Percentiles rank a stretch among this genome's conserved stretches.
These are phyloP conservation scores for Madurella mycetomatis DNA, from an alignment of 2,329 filamentous ascomycete genomes.

Conservation along the genomic window DNA sequence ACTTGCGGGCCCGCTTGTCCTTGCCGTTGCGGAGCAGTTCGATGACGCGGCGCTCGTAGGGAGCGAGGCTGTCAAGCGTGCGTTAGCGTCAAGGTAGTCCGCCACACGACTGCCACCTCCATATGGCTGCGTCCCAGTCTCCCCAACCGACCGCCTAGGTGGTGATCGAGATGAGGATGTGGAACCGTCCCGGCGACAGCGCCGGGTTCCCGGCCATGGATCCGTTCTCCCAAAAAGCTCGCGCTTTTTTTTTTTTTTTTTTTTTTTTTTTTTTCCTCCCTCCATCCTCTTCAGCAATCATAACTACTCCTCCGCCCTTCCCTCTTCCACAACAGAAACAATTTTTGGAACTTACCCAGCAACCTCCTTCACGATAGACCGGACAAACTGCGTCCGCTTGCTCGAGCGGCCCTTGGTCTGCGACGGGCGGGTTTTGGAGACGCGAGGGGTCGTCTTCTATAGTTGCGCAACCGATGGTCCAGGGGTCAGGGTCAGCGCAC, in stretches of 20 bases:
- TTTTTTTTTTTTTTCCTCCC: no score
- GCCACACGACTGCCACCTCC: background rate
- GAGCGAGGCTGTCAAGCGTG: slow-evolving; percentile 60
- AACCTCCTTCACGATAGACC: slow-evolving; percentile 98
- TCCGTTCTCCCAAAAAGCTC: no score
- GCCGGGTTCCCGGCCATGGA: no score
- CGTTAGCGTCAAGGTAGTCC: background rate
- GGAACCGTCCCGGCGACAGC: background rate
- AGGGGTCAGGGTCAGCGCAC: slow-evolving; percentile 34
- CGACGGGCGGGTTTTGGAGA: slow-evolving; percentile 72
- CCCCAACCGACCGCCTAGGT: no score
- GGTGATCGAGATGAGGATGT: background rate
- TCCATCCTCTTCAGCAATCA: background rate
- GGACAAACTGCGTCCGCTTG: slow-evolving; percentile 95
- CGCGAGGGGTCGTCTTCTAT: slow-evolving; percentile 79
- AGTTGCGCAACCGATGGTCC: slow-evolving; percentile 31
- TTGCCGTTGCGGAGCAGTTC: slow-evolving; percentile 98
- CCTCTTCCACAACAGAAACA: background rate
- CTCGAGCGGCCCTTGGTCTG: slow-evolving; percentile 92
- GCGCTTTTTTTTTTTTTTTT: no score
- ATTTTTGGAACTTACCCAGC: slow-evolving; percentile 65
- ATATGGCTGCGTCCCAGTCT: no score
- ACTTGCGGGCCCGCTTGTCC: slow-evolving; percentile 98
- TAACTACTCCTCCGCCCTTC: background rate
- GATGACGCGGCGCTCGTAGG: slow-evolving; percentile 97